Evolutionary conservation across 108 stramenopile species (phyloP).

Genomic region (Cyclotella atomus): DNA sequence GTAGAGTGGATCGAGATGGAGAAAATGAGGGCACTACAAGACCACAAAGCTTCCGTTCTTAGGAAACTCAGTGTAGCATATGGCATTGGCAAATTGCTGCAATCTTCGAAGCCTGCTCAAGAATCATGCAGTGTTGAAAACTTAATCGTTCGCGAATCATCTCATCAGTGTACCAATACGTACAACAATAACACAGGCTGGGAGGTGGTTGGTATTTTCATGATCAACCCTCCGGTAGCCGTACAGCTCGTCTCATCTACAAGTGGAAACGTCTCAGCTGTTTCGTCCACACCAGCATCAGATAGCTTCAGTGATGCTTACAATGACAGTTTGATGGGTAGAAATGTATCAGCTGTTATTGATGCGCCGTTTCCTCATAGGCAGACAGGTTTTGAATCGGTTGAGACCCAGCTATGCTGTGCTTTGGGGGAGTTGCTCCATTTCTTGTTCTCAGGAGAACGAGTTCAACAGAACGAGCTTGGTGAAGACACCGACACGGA

Average conservation of each 20-base stretch:
- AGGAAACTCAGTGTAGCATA: conserved; percentile 9
- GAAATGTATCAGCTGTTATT: conserved; percentile 8
- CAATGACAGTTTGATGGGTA: background rate
- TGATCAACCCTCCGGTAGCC: background rate
- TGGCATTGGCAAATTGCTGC: conserved; percentile 1
- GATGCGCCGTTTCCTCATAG: background rate
- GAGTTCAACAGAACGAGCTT: background rate
- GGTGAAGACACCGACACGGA: background rate
- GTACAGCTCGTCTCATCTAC: background rate
- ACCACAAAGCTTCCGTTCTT: background rate
- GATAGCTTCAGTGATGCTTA: too few relatives aligned
- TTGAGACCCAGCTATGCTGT: background rate
- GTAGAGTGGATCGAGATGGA: background rate
- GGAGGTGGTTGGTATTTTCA: background rate
- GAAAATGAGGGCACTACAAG: conserved; percentile 3
- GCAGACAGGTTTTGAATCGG: background rate
- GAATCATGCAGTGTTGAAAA: background rate
- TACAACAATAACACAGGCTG: background rate
- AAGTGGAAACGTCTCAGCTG: too few relatives aligned
- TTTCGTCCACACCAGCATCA: background rate
- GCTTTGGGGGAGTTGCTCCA: background rate
- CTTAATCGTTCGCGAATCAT: background rate
- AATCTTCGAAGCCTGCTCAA: background rate
- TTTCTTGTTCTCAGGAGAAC: conserved; percentile 1
- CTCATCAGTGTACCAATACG: background rate